These are phyloP conservation scores for Sarocladium brachiariae DNA, from an alignment of 2,329 filamentous ascomycete species.

Conservation along the genomic window DNA sequence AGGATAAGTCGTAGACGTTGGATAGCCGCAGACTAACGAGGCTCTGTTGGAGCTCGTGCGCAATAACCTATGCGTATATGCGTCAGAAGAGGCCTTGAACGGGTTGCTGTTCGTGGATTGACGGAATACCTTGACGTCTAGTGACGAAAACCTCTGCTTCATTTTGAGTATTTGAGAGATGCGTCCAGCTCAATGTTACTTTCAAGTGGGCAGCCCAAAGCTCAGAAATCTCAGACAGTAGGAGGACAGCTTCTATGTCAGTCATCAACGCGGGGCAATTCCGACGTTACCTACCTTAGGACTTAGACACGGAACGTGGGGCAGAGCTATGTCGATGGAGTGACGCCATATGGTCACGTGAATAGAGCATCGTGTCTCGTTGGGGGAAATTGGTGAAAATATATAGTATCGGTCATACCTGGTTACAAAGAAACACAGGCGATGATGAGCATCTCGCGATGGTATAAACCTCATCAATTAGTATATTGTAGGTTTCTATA, in stretches of 20 bases:
- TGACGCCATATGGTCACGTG: conserved; percentile 8
- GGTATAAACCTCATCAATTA: too few relatives aligned
- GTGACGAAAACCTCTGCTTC: conserved; percentile 76
- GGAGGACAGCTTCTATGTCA: background rate
- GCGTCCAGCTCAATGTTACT: background rate
- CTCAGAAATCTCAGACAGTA: background rate
- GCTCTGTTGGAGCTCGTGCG: conserved; percentile 77
- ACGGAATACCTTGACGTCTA: conserved; percentile 61
- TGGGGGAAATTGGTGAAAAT: too few relatives aligned
- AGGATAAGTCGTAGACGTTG: conserved; percentile 94
- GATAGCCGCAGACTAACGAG: conserved; percentile 75
- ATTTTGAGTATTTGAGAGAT: conserved; percentile 36
- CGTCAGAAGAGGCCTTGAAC: conserved; percentile 9
- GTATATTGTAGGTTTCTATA: too few relatives aligned
- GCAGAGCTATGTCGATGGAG: conserved; percentile 1
- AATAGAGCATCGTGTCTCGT: too few relatives aligned
- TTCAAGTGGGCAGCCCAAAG: background rate
- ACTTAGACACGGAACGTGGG: conserved; percentile 1
- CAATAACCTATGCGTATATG: conserved; percentile 62
- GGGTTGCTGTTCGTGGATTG: background rate
- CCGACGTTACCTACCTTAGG: too few relatives aligned
- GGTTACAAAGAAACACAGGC: too few relatives aligned
- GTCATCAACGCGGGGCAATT: conserved; percentile 1
- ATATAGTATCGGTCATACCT: too few relatives aligned
- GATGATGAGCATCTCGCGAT: too few relatives aligned